Base-by-base conservation (phyloP, 2,329 filamentous ascomycete species). In the Mycosphaerella sp. region DNA sequence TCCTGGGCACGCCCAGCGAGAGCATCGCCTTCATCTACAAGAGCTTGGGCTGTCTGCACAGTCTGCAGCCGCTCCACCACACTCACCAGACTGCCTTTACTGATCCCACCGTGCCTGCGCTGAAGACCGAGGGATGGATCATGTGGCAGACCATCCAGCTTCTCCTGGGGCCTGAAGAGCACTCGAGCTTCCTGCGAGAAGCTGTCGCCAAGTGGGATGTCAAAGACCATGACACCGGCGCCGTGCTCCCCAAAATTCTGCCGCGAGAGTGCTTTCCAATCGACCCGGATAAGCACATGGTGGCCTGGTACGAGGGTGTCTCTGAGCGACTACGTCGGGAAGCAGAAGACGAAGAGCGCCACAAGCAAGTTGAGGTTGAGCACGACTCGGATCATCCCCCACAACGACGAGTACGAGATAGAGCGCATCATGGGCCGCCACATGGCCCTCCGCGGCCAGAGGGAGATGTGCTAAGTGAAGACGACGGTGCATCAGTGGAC, bases 101-200 rank as follows among this genome's bases (percentile, higher is more conserved):
- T 3, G 75, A 83, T 0, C 93, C 91, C 0, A 82, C 79, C 0
- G 79, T 96, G 37, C 93, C 93, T 0, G 87, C 89, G 12, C 73
- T 98, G 50, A 94, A 91, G 32, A 76, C 79, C 0, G 80, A 82
- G 63, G 93, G 93, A 36, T 98, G 95, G 68, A 87, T 91, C 39
- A 84, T 88, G 67, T 98, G 91, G 91, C 86, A 95, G 73, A 89
- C 87, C 0, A 86, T 97, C 49, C 89, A 97, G 71, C 79, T 95
- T 17, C 74, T 97, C 32, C 79, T 97, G 1, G 87, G 84, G 1
- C 93, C 93, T 0, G 85, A 93, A 60, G 87, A 94, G 62, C 90
- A 97, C 71, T 86, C 89, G 0, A 81, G 82, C 0, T 91, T 89
- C 62, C 70, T 98, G 18, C 88, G 93, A 62, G 84, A 81, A 62